phyloP scores from a whole-genome alignment of 2,329 filamentous ascomycete species.

The Fusarium foetens region DNA sequence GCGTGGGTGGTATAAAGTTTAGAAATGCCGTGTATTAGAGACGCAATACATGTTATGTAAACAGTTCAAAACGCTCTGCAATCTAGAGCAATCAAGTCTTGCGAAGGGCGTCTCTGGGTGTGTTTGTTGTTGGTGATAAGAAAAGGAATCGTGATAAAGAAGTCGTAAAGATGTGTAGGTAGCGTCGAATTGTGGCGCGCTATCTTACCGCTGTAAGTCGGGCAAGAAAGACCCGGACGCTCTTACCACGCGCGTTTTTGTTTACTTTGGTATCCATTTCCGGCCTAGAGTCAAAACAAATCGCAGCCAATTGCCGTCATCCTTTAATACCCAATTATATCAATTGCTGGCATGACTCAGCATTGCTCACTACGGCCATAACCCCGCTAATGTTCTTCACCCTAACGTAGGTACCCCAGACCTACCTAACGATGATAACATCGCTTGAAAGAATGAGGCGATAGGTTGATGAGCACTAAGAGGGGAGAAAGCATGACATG shows the following conservation, averaged over 20 bases:
- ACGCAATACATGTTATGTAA: conserved; percentile 36
- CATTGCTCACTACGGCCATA: conserved; percentile 14
- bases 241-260: conserved; percentile 50
- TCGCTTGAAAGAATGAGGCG: conserved; percentile 28
- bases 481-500: conserved; percentile 37
- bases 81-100: not conserved
- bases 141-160: conserved; percentile 33
- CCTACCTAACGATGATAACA: conserved; percentile 35
- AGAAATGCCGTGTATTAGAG: conserved; percentile 31
- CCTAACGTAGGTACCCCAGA: conserved; percentile 14
- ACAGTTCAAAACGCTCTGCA: not conserved
- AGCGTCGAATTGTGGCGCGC: conserved; percentile 36
- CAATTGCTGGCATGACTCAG: conserved; percentile 2
- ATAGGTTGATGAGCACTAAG: conserved; percentile 20
- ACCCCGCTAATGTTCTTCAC: conserved; percentile 31
- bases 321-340: conserved; percentile 12
- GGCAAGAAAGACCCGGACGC: conserved; percentile 18
- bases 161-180: conserved; percentile 20
- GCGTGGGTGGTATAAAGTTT: conserved; percentile 25
- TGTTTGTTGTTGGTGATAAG: conserved; percentile 37
- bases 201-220: conserved; percentile 33
- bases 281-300: conserved; percentile 48
- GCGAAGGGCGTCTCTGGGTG: conserved; percentile 10
- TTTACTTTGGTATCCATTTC: conserved; percentile 55
- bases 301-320: conserved; percentile 26